Conservation (phyloP, 441 rosid genomes). For the Erodium trifolium region DNA sequence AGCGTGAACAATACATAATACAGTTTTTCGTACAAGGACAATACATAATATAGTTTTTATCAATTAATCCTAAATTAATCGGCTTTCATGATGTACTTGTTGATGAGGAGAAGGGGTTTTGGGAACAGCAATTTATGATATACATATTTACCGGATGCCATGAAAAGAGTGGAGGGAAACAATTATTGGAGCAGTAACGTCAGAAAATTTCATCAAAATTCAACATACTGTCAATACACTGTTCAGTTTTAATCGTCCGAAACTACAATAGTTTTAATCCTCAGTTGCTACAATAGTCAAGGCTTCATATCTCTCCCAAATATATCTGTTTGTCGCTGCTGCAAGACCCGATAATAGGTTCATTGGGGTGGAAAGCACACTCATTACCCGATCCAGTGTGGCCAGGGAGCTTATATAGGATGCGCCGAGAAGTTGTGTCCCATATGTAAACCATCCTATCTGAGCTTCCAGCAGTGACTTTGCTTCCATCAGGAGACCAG, state of each 20-base stretch:
- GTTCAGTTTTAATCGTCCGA: background rate
- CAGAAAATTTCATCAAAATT: conserved; percentile 4
- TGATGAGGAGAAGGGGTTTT: too few species aligned
- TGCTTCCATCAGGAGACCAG: conserved; percentile 93
- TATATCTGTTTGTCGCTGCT: conserved; percentile 85
- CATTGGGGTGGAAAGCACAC: conserved; percentile 67
- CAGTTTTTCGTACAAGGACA: too few species aligned
- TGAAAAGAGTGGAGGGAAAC: background rate
- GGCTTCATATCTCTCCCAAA: conserved; percentile 64
- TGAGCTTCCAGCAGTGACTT: conserved; percentile 84
- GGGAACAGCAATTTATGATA: too few species aligned
- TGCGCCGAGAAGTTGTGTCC: conserved; percentile 82
- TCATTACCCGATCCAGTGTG: conserved; percentile 86
- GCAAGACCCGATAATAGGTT: conserved; percentile 83
- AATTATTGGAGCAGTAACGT: background rate
- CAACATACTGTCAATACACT: background rate
- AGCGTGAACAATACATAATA: too few species aligned
- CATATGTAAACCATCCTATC: conserved; percentile 94
- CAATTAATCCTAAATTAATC: too few species aligned
- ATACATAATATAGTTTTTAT: too few species aligned
- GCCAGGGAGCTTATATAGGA: conserved; percentile 85
- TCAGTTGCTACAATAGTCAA: background rate
- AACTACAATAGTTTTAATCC: background rate
- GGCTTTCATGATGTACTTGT: too few species aligned
- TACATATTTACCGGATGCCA: too few species aligned